Conservation (phyloP, 192 early-diverging fungal species). For the Umbelopsis vinacea region DNA sequence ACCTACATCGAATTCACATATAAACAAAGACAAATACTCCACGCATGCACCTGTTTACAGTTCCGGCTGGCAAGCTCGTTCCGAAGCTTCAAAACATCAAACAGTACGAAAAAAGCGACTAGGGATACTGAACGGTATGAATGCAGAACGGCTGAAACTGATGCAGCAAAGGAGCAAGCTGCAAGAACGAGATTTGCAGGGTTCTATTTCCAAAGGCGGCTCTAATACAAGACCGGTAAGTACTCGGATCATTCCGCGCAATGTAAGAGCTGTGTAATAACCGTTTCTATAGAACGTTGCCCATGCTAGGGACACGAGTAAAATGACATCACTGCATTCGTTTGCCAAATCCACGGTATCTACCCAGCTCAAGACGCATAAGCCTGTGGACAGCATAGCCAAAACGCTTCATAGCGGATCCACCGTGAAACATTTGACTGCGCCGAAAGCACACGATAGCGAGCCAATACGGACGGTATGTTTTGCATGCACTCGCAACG, state of each 20-base stretch:
- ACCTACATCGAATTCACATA: background rate
- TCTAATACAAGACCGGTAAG: background rate
- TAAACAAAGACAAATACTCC: background rate
- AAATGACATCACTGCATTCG: background rate
- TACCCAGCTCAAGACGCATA: conserved; percentile 7
- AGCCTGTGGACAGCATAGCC: background rate
- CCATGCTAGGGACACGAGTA: background rate
- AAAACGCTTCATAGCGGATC: background rate
- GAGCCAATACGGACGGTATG: background rate
- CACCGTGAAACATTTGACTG: background rate
- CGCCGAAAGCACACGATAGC: background rate
- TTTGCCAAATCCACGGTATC: conserved; percentile 17
- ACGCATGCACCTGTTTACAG: background rate
- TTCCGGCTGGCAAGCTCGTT: background rate
- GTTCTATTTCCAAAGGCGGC: background rate
- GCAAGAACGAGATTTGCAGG: background rate
- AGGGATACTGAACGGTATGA: conserved; percentile 15
- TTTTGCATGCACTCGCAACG: background rate
- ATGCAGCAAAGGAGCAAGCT: conserved; percentile 1
- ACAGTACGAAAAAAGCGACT: background rate
- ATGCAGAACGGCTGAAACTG: conserved; percentile 5
- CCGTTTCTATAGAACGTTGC: background rate
- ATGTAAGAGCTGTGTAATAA: too few species aligned
- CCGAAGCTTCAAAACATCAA: background rate
- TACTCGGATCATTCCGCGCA: background rate